A percentile compares a stretch with the other conserved stretches of the same genome.
These are phyloP conservation scores for Oidiodendron maius DNA, from an alignment of 495 filamentous ascomycete species.

Conservation along the genomic window DNA sequence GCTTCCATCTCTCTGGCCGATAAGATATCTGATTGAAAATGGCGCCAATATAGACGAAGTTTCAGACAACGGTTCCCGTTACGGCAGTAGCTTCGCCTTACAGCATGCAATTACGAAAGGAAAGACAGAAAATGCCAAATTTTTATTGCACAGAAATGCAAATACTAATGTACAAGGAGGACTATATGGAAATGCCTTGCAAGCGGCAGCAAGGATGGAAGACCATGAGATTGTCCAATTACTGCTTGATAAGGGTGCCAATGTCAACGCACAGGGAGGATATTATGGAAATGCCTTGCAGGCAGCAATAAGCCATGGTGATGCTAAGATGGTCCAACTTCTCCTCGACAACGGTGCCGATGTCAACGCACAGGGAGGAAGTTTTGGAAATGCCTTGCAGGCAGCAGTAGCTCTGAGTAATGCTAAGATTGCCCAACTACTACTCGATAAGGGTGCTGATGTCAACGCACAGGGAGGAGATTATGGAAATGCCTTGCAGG, in stretches of 20 bases:
- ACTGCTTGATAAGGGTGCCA: conserved; percentile 11
- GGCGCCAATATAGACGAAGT: conserved; percentile 16
- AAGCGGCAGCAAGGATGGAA: conserved; percentile 10
- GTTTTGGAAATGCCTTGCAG: conserved; percentile 15
- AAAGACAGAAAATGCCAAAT: conserved; percentile 8
- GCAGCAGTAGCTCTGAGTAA: conserved; percentile 6
- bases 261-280: conserved; percentile 18
- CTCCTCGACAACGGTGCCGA: conserved; percentile 21
- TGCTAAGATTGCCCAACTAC: conserved; percentile 12
- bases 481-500: conserved; percentile 8
- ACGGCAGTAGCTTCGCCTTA: conserved; percentile 7
- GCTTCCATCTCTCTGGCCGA: conserved; percentile 4
- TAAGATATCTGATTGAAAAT: neutral
- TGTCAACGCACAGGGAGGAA: neutral
- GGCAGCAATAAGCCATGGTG: conserved; percentile 13
- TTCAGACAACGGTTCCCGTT: too few relatives aligned
- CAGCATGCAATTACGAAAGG: neutral
- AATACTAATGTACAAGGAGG: conserved; percentile 9
- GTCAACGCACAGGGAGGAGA: neutral
- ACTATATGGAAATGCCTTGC: conserved; percentile 2
- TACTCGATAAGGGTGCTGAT: conserved; percentile 21
- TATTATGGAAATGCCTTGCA: conserved; percentile 14
- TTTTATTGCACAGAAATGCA: conserved; percentile 21
- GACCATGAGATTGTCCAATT: conserved; percentile 14
- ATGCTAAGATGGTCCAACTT: conserved; percentile 20